Evolutionary conservation across 2,329 filamentous ascomycete species (phyloP).

Genomic region (Grosmannia clavigera): DNA sequence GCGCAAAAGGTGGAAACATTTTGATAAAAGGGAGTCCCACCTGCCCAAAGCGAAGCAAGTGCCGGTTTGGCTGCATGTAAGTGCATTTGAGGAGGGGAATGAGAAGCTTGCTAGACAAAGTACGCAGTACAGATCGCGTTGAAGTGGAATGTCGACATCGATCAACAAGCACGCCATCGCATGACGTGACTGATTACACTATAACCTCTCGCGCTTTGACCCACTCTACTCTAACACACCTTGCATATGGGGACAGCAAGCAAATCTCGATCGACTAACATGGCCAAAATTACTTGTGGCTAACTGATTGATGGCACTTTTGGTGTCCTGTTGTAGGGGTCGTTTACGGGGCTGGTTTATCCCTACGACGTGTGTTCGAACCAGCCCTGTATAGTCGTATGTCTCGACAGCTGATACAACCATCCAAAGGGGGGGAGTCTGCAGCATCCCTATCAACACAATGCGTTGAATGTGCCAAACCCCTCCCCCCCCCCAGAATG

Average conservation of each 20-base stretch:
- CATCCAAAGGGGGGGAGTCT: not conserved
- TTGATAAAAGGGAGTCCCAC: not conserved
- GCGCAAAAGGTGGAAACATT: no score
- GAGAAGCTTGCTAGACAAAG: not conserved
- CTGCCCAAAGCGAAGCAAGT: not conserved
- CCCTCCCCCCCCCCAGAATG: no score
- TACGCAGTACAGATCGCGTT: not conserved
- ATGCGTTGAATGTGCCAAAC: no score
- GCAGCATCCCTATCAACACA: not conserved
- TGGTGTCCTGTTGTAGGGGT: no score
- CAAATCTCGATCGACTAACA: not conserved
- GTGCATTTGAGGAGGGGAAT: not conserved
- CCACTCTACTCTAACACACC: not conserved
- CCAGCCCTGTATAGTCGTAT: not conserved
- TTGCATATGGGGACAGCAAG: not conserved
- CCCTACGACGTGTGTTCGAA: no score
- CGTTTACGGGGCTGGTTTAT: not conserved
- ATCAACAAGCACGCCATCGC: conserved; percentile 1
- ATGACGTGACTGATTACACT: not conserved
- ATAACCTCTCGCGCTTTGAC: not conserved
- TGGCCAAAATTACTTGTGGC: not conserved
- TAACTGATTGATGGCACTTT: not conserved
- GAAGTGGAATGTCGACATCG: not conserved
- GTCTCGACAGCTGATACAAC: not conserved
- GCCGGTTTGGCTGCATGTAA: not conserved